These are phyloP conservation scores for Talaromyces liani DNA, from an alignment of 495 filamentous ascomycete genomes.

Conservation along the genomic window DNA sequence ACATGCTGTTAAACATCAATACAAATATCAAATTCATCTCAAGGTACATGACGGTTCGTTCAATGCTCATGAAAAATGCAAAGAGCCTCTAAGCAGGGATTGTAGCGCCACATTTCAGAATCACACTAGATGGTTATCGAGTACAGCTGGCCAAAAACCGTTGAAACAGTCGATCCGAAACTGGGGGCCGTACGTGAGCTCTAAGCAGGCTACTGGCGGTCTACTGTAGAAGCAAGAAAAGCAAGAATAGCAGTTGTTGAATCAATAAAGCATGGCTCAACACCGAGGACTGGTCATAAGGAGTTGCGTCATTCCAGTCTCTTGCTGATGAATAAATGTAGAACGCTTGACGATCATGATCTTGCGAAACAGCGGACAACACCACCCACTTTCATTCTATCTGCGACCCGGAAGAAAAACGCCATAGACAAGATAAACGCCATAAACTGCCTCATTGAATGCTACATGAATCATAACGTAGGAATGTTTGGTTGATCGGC, in stretches of 20 bases:
- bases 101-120: not conserved
- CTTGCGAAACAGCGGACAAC: not conserved
- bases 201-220: not conserved
- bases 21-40: not conserved
- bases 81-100: not conserved
- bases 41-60: not conserved
- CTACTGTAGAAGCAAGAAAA: not conserved
- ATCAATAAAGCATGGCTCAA: not conserved
- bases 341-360: not conserved
- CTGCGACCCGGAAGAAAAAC: not conserved
- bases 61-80: not conserved
- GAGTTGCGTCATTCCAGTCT: not conserved
- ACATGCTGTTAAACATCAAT: not conserved
- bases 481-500: not conserved
- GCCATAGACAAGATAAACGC: constrained; percentile 5
- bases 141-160: too few relatives aligned
- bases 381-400: constrained; percentile 2
- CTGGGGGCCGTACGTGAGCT: not conserved
- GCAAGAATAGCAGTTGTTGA: not conserved
- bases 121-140: not conserved
- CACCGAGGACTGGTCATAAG: not conserved
- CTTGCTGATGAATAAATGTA: not conserved
- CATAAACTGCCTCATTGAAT: constrained; percentile 9
- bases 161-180: not conserved
- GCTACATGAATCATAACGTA: not conserved